Base-by-base conservation (phyloP, 441 rosid species). In the Populus hybrid region DNA sequence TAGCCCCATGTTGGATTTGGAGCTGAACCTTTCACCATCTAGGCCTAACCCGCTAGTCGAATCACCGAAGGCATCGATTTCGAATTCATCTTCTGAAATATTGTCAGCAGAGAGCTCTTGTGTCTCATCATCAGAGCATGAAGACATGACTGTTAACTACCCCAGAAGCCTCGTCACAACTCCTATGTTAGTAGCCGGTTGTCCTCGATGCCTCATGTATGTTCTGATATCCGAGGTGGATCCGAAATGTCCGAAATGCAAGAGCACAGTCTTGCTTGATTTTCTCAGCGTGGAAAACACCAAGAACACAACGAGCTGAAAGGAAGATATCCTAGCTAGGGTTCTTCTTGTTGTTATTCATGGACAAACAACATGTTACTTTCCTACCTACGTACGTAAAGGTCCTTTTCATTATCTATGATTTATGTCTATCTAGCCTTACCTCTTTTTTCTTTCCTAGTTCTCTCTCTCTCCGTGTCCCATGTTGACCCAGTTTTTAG, bases 141-240 rank as follows among this genome's bases (percentile, higher is more conserved):
- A 88, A 83, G 85, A 80, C 65, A 87, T 87, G 10, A 85, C 79
- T 59, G 28, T 34, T 26, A n/a, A 42, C 35, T 79, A 81, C 83
- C 77, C 85, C 83, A 84, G 59, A 73, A 89, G 90, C 82, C 86
- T 90, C 5, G 95, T 86, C 81, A 84, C 90, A 3, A 80, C 90
- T 4, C 84, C 99, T 16, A 90, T 95, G 99, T 82, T 89, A 79
- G 89, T 95, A 11, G 98, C 87, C 6, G 99, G 99, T 0, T 95
- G 99, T 76, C 95, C 93, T 1, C 83, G 93, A 57, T 95, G 99
- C 83, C 90, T 93, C 70, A 92, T 93, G 98, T 95, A 93, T 73
- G 91, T 95, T 35, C 92, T 95, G 98, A 84, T 92, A 42, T 91
- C 98, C 0, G 93, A 91, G 79, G 90, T 89, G 6, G 93, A 92